phyloP scores from a whole-genome alignment of 2,329 filamentous ascomycete species.

The Didymella segeticola region DNA sequence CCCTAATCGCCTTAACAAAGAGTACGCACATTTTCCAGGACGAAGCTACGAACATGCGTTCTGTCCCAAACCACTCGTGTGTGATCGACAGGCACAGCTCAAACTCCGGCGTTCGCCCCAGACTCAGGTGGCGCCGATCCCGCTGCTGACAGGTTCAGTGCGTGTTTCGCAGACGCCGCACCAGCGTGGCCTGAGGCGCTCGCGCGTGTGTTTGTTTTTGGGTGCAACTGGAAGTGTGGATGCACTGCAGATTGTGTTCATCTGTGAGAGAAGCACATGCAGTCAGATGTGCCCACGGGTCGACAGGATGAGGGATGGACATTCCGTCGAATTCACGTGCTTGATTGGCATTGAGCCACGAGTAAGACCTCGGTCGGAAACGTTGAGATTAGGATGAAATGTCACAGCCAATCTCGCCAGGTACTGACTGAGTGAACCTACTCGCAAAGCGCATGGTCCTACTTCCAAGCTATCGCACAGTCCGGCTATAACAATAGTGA shows the following conservation, averaged over 20 bases:
- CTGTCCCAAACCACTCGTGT: background rate
- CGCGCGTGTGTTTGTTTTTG: background rate
- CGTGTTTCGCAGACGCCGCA: conserved; percentile 13
- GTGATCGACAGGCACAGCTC: conserved; percentile 4
- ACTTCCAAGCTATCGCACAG: background rate
- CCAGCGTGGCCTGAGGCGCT: conserved; percentile 11
- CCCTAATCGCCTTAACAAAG: too few relatives aligned
- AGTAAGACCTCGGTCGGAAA: background rate
- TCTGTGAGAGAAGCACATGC: background rate
- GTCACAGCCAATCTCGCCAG: background rate
- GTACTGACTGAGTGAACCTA: background rate
- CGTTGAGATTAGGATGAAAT: too few relatives aligned
- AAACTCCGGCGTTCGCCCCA: background rate
- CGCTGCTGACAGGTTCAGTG: background rate
- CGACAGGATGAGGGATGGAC: too few relatives aligned
- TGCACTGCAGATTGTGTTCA: background rate
- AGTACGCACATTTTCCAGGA: too few relatives aligned
- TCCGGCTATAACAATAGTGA: background rate
- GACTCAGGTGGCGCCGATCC: conserved; percentile 2
- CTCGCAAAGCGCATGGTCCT: background rate
- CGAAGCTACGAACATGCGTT: background rate
- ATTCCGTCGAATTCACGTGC: too few relatives aligned
- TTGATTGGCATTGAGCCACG: background rate
- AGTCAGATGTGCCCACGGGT: too few relatives aligned
- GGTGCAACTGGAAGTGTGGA: background rate